Evolutionary conservation across 345 rosid species (phyloP).

Genomic region (Gossypium turneri): DNA sequence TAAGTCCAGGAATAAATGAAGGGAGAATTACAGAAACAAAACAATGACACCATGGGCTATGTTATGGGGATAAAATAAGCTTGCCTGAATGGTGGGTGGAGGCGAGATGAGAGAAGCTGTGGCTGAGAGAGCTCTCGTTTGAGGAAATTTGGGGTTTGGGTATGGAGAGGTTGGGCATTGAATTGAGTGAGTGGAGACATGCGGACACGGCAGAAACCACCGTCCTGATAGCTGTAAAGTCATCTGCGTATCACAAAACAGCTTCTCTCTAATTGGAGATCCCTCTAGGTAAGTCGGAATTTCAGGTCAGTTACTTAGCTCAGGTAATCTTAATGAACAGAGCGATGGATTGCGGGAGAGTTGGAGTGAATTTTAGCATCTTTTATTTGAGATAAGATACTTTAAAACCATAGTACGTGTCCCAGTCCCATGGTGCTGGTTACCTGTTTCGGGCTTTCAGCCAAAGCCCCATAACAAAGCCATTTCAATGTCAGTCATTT

Average conservation of each 20-base stretch:
- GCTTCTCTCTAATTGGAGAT: slow-evolving; percentile 6
- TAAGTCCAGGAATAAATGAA: background rate
- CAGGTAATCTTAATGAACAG: too few relatives aligned
- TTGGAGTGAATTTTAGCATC: too few relatives aligned
- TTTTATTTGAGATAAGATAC: background rate
- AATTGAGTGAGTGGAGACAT: slow-evolving; percentile 17
- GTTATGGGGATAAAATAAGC: background rate
- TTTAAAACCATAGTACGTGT: too few relatives aligned
- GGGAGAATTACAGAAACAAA: background rate
- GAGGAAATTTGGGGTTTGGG: slow-evolving; percentile 13
- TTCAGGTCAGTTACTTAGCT: background rate
- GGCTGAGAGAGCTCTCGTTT: slow-evolving; percentile 32
- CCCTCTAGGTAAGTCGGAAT: background rate
- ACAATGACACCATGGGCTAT: background rate
- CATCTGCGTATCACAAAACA: background rate
- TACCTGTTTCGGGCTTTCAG: background rate
- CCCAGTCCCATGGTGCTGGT: background rate
- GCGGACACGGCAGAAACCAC: slow-evolving; percentile 25
- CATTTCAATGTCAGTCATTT: background rate
- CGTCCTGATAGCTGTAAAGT: slow-evolving; percentile 32
- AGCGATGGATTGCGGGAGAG: too few relatives aligned
- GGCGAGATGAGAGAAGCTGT: slow-evolving; percentile 43
- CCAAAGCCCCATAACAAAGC: background rate
- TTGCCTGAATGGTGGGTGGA: slow-evolving; percentile 56
- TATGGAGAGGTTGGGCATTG: slow-evolving; percentile 25